A percentile compares a stretch with the other conserved stretches of the same genome.
phyloP scores from a whole-genome alignment of 495 filamentous ascomycete genomes.

The Penicillium roqueforti region DNA sequence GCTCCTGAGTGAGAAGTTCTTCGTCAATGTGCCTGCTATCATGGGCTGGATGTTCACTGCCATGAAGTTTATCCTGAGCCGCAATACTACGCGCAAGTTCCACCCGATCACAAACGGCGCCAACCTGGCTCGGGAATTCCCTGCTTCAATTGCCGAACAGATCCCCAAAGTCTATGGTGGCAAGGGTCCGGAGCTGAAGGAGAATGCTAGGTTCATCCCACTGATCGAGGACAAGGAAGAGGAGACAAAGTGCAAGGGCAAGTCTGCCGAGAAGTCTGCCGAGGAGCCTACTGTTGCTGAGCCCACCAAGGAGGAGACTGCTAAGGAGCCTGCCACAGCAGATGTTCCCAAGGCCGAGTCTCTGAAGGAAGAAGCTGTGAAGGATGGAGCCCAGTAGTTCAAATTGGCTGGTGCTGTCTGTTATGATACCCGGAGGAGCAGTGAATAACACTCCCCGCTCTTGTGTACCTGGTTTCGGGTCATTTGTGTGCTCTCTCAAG shows the following conservation, averaged over 20 bases:
- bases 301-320: constrained; percentile 9
- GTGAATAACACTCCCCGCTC: constrained; percentile 18
- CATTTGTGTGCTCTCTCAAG: not conserved
- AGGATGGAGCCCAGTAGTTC: constrained; percentile 27
- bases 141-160: constrained; percentile 50
- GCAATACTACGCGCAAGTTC: constrained; percentile 82
- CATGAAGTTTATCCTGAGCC: constrained; percentile 74
- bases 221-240: constrained; percentile 20
- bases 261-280: constrained; percentile 16
- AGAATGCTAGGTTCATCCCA: constrained; percentile 25
- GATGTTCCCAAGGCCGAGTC: constrained; percentile 13
- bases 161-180: constrained; percentile 70
- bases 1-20: constrained; percentile 83
- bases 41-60: constrained; percentile 83
- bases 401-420: constrained; percentile 9
- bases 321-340: constrained; percentile 16
- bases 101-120: constrained; percentile 72
- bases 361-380: constrained; percentile 13
- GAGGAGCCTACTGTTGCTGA: constrained; percentile 15
- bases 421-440: constrained; percentile 30
- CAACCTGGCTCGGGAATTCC: constrained; percentile 63
- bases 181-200: constrained; percentile 45
- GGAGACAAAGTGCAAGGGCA: constrained; percentile 20
- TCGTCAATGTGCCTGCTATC: constrained; percentile 81
- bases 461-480: constrained; percentile 12